Evolutionary conservation across 768 basidiomycete genomes (phyloP).

Genomic region (Pholiota conissans): DNA sequence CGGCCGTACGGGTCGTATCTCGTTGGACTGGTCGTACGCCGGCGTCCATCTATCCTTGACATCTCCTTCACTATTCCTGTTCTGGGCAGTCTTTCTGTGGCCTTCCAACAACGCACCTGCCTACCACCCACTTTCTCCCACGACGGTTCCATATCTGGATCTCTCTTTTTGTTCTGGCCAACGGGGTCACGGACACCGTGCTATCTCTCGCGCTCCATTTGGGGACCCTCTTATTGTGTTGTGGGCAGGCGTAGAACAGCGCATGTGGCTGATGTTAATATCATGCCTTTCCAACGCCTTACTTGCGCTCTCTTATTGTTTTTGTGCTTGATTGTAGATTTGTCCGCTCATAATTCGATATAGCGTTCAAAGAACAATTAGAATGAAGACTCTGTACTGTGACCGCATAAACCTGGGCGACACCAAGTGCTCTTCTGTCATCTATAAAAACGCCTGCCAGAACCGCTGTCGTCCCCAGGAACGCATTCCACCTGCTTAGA

Average conservation of each 20-base stretch:
- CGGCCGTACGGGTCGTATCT: not conserved
- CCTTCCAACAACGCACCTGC: not conserved
- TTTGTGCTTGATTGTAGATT: not conserved
- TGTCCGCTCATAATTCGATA: conserved; percentile 2
- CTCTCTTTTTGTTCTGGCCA: conserved; percentile 24
- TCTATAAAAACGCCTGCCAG: not conserved
- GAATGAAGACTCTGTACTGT: not conserved
- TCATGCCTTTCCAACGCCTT: not conserved
- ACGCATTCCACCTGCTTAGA: conserved; percentile 1
- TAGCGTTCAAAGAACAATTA: conserved; percentile 17
- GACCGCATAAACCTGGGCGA: not conserved
- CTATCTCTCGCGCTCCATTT: not conserved
- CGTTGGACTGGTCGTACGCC: not conserved
- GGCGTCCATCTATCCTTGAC: not conserved
- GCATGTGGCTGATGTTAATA: not conserved
- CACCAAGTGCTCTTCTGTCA: not conserved
- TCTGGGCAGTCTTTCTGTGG: not conserved
- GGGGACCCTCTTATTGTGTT: conserved; percentile 20
- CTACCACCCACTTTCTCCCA: conserved; percentile 3
- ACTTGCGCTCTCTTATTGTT: conserved; percentile 1
- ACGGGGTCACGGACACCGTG: not conserved
- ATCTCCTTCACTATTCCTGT: not conserved
- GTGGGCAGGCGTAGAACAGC: not conserved
- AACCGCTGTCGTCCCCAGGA: not conserved
- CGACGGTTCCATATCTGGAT: conserved; percentile 16